Evolutionary conservation across 257 asterid genomes (phyloP), one percentile per base, ranked within the genome.

Genomic region (Rauvolfia tetraphylla): DNA sequence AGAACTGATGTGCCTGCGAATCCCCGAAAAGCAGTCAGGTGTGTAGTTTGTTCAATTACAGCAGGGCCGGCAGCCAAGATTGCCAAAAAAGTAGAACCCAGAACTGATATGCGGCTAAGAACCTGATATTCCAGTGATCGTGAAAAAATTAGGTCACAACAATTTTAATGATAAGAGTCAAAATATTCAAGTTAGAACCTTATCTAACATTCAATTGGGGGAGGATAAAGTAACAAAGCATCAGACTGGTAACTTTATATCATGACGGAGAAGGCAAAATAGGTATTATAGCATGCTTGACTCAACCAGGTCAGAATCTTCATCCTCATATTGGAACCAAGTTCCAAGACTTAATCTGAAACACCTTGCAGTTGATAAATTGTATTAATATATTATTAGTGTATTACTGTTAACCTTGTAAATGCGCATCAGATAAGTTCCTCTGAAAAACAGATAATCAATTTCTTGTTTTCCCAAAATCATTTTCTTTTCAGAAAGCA

Each of bases 1-100:
- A 95, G 94, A 76, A 95, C 96, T 0, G 99, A 95, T 5, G 98
- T 95, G 78, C 99, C 99, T 0, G 99, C 99, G 15, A 95, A 92
- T 62, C 98, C 98, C 76, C 94, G 87, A 73, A 95, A 95, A 33
- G 99, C 97, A n/a, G 98, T 87, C 76, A 95, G 92, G 79, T 92
- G 97, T 18, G 97, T 95, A 2, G 90, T 91, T 82, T 92, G 99
- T 82, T 95, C 99, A 54, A 92, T 84, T 77, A 93, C 90, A 33
- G 97, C 99, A 33, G 99, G 99, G 31, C 97, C 99, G 41, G 94
- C 96, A 36, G 98, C 99, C 67, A 95, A 87, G 76, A 92, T 75
- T 1, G 94, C 98, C 91, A 92, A 80, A 83, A 95, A 95, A 34
- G 73, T 90, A 27, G 99, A 92, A 71, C 98, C 98, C 3, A 95